Percentiles rank a stretch among this genome's conserved stretches.
Conservation (phyloP, 2,329 filamentous ascomycete genomes). For the Acephala macrosclerotiorum region DNA sequence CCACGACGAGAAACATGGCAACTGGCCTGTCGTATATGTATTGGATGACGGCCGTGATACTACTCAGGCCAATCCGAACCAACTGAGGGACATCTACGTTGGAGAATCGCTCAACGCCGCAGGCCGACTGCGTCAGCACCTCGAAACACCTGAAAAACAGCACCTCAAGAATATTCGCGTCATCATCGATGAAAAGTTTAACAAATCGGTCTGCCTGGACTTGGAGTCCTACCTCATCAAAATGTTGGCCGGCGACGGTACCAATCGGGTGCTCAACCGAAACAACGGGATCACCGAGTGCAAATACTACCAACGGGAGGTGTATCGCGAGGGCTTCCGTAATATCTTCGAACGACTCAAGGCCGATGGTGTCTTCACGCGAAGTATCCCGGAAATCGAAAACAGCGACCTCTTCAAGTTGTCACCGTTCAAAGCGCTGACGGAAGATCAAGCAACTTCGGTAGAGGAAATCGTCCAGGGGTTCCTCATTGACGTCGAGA, state of each 20-base stretch:
- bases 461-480: conserved; percentile 26
- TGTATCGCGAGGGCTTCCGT: conserved; percentile 25
- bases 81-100: conserved; percentile 27
- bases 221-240: conserved; percentile 30
- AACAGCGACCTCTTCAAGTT: conserved; percentile 26
- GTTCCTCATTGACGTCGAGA: conserved; percentile 23
- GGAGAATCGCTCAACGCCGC: conserved; percentile 25
- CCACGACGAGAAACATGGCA: conserved; percentile 24
- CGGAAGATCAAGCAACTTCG: conserved; percentile 25
- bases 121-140: conserved; percentile 23
- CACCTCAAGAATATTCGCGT: conserved; percentile 27
- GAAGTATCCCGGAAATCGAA: conserved; percentile 26
- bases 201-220: conserved; percentile 29
- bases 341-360: conserved; percentile 29
- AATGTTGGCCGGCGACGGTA: conserved; percentile 28
- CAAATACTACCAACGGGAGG: conserved; percentile 26
- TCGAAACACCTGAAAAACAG: conserved; percentile 27
- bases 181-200: conserved; percentile 29
- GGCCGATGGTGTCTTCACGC: conserved; percentile 24
- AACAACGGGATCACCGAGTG: conserved; percentile 26
- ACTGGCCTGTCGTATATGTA: conserved; percentile 26
- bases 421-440: conserved; percentile 27
- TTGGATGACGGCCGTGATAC: conserved; percentile 20
- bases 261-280: conserved; percentile 27
- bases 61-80: conserved; percentile 19